Percentiles rank a stretch among this genome's conserved stretches.
phyloP scores from a whole-genome alignment of 129 eudicot genomes.

The Artemisia tridentata region DNA sequence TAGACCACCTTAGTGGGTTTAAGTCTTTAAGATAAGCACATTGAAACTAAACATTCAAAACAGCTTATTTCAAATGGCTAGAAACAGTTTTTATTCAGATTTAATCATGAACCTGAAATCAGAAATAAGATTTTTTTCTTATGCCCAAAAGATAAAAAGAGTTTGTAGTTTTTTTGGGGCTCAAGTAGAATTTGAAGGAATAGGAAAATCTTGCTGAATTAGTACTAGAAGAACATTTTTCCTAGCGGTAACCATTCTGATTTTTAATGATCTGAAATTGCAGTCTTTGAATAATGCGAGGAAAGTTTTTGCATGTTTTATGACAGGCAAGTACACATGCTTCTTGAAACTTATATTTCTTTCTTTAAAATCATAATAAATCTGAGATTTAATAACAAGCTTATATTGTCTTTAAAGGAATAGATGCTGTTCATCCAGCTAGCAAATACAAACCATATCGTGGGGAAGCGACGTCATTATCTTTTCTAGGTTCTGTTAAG shows the following conservation, averaged over 20 bases:
- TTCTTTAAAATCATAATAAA: background rate
- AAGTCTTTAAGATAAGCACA: no score
- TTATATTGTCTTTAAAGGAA: slow-evolving; percentile 15
- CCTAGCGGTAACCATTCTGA: background rate
- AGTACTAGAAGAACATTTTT: no score
- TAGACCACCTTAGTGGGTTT: no score
- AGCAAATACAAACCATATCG: slow-evolving; percentile 21
- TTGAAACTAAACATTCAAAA: no score
- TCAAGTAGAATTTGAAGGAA: no score
- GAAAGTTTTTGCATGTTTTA: slow-evolving; percentile 31
- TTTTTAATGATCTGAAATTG: slow-evolving; percentile 22
- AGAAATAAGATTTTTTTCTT: no score
- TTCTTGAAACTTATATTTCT: background rate
- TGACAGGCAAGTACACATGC: slow-evolving; percentile 41
- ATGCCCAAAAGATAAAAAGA: no score
- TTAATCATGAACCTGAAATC: no score
- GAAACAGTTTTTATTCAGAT: no score
- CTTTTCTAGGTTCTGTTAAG: slow-evolving; percentile 43
- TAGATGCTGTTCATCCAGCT: slow-evolving; percentile 39
- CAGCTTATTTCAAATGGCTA: no score
- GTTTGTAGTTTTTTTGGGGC: no score
- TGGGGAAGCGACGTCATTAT: slow-evolving; percentile 17
- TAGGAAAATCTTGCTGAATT: no score
- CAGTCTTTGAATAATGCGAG: slow-evolving; percentile 44
- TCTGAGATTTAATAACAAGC: background rate